Evolutionary conservation across 805 yeast genomes (phyloP), one percentile per base, ranked within the genome.

Genomic region (Metschnikowia chrysomelidarum): DNA sequence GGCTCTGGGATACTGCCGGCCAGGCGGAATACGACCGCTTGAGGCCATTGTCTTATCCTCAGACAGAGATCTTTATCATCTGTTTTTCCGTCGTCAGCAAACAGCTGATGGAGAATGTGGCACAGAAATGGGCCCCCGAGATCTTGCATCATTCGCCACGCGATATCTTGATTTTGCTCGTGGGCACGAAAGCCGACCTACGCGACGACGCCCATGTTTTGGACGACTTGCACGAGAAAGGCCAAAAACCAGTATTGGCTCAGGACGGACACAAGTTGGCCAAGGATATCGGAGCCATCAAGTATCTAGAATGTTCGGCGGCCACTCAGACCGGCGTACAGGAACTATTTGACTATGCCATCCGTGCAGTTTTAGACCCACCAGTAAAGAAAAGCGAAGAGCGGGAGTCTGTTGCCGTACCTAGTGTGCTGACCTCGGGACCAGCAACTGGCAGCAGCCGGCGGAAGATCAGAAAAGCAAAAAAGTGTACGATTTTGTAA

Each of bases 1-100:
- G 94, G 16, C 71, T 88, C 29, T 88, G 96, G 96, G 96, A 88
- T 74, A 88, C 96, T 11, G 96, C 96, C 3, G 96, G 96, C 18
- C 96, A 88, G 62, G 83, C 85, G 53, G 96, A 87, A 57, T 87
- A 87, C 59, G 96, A 88, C 58, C 71, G 95, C 42, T 71, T 87
- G 52, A 73, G 96, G 60, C 96, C 96, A 3, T 67, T 88, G 43
- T 82, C 93, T 7, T 88, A 88, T 54, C 95, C 96, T 3, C 95
- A 88, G 56, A 87, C 96, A 0, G 95, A 87, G 51, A 83, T 88
- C 22, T 88, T 88, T 54, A 62, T 88, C 34, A 76, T 86, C 40
- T 88, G 96, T 61, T 88, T 87, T 59, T 84, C 95, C 5, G 79
- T 88, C 5, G 82, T 83, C 27, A 83, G 80, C 50, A 94, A 89